Conservation (phyloP, 2,329 filamentous ascomycete species). For the Aschersonia sp. region DNA sequence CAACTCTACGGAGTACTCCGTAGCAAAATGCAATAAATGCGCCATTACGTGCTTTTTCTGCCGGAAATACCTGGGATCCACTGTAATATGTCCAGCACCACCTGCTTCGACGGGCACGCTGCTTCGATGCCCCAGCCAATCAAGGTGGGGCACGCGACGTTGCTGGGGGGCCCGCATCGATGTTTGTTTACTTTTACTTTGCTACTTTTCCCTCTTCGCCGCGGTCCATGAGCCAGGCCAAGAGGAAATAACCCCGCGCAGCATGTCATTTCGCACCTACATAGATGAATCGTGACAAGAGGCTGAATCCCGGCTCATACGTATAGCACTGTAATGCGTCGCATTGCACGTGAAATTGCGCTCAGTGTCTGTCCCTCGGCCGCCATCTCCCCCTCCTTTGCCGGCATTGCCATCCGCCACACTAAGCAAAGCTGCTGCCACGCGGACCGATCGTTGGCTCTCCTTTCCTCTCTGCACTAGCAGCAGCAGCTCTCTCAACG, state of each 20-base stretch:
- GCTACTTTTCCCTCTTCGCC: not conserved
- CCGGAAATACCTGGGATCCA: no score
- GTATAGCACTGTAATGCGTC: not conserved
- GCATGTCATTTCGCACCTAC: conserved; percentile 1
- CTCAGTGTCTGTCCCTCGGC: not conserved
- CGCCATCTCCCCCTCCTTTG: not conserved
- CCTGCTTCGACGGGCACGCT: not conserved
- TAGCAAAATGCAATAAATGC: no score
- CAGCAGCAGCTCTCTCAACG: no score
- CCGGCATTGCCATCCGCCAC: not conserved
- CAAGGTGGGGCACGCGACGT: conserved; percentile 3
- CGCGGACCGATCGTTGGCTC: no score
- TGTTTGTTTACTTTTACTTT: conserved; percentile 10
- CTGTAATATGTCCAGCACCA: not conserved
- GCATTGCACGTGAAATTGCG: not conserved
- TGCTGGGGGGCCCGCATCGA: conserved; percentile 8
- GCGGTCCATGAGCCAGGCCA: not conserved
- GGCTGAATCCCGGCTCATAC: not conserved
- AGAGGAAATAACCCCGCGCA: conserved; percentile 9
- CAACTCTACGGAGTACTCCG: no score
- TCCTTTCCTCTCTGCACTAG: no score
- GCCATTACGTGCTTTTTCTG: no score
- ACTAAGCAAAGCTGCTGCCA: not conserved
- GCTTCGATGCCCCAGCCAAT: not conserved
- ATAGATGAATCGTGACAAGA: not conserved